phyloP scores from a whole-genome alignment of 192 early-diverging fungal genomes.

The Coemansia reversa region DNA sequence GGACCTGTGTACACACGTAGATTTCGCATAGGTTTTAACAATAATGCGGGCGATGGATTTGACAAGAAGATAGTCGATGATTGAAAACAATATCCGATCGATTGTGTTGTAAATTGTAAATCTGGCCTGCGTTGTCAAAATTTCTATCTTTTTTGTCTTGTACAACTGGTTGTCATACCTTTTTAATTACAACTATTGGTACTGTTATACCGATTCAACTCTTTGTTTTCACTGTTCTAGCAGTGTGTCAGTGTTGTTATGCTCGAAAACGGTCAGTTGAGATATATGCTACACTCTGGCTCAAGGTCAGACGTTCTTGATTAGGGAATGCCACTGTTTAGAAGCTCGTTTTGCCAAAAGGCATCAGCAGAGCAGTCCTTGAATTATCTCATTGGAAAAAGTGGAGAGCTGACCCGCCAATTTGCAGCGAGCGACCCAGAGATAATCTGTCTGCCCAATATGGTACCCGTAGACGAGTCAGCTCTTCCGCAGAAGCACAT shows the following conservation, averaged over 20 bases:
- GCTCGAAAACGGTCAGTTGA: background rate
- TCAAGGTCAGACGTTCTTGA: slow-evolving; percentile 4
- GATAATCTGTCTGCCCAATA: slow-evolving; percentile 6
- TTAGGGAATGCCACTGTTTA: background rate
- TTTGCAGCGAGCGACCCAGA: background rate
- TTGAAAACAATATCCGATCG: background rate
- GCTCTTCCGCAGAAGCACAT: background rate
- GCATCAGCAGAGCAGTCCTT: background rate
- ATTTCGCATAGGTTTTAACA: background rate
- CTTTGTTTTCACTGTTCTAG: background rate
- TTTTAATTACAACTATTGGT: background rate
- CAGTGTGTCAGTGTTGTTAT: background rate
- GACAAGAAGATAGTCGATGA: background rate
- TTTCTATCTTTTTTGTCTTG: background rate
- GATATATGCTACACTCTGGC: background rate
- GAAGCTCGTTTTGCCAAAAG: background rate
- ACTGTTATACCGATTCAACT: background rate
- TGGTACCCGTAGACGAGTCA: background rate
- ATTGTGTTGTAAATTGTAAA: background rate
- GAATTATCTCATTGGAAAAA: background rate
- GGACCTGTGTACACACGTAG: background rate
- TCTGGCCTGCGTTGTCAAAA: background rate
- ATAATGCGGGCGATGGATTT: background rate
- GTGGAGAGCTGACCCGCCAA: background rate
- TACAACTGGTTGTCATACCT: background rate